Evolutionary conservation across 2,329 filamentous ascomycete species (phyloP), one percentile per base, ranked within the genome.

Genomic region (Ophiocordyceps sinensis): DNA sequence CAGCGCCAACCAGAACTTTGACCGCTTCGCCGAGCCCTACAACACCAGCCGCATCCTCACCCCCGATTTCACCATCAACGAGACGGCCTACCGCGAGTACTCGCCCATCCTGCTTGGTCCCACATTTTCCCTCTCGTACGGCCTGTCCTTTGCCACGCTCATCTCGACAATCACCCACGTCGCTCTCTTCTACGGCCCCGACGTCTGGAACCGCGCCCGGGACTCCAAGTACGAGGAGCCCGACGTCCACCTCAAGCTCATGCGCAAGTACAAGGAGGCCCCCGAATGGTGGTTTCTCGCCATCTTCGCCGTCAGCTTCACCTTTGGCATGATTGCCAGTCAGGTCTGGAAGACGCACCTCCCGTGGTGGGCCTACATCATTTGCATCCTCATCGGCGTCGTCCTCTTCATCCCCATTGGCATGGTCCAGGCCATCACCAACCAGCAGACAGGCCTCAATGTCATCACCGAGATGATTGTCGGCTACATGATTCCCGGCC

Each of bases 11-110:
- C 55, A 52, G 37, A 73, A 67, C 46, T 77, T 72, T 64, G 76
- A 80, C 55, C 78, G 79, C 51, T 76, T 65, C 0, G 76, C 72
- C 6, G 48, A 59, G 3, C 44, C 55, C 1, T 81, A 82, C 57
- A 68, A 79, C 47, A 72, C 73, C 1, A 60, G 61, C 11, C 62
- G 63, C 5, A 75, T 81, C 36, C 63, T 81, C 23, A 69, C 66
- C 37, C 48, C 61, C 0, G 61, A 75, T 39, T 61, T 63, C 44
- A 63, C 66, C 12, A 66, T 81, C 39, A 68, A 80, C 53, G 62
- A 67, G 43, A 63, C 61, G 2, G 70, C 70, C 14, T 81, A 82
- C 54, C 56, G 65, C 41, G 60, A 58, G 4, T 81, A 82, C 54
- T 80, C 68, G 0, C 70, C 68, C 5, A 59, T 72, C 19, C 65